These are phyloP conservation scores for Dendryphion nanum DNA, from an alignment of 2,329 filamentous ascomycete genomes.

Conservation along the genomic window DNA sequence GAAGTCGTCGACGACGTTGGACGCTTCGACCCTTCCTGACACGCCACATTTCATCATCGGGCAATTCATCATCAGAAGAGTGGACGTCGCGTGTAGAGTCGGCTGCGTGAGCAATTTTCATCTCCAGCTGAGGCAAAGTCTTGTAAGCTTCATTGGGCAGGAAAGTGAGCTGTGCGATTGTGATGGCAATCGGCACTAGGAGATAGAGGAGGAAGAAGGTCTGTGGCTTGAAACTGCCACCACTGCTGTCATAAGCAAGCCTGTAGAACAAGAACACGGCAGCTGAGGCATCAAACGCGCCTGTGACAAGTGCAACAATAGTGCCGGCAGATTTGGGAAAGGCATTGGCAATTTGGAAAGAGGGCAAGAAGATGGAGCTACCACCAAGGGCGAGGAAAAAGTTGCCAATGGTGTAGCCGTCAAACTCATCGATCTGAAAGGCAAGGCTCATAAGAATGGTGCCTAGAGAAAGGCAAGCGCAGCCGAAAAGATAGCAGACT, in stretches of 20 bases:
- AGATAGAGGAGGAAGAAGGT: slow-evolving; percentile 74
- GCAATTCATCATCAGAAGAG: slow-evolving; percentile 54
- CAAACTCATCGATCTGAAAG: slow-evolving; percentile 34
- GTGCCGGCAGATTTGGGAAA: slow-evolving; percentile 74
- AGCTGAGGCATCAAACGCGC: slow-evolving; percentile 80
- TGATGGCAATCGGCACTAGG: slow-evolving; percentile 65
- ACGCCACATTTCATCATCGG: slow-evolving; percentile 49
- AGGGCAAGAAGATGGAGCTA: slow-evolving; percentile 78
- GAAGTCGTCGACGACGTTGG: slow-evolving; percentile 57
- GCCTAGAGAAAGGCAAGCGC: slow-evolving; percentile 30
- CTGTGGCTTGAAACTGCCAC: slow-evolving; percentile 58
- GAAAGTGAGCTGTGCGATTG: slow-evolving; percentile 65
- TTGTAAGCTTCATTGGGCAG: slow-evolving; percentile 80
- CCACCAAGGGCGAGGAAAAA: slow-evolving; percentile 75
- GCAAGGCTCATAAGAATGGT: slow-evolving; percentile 39
- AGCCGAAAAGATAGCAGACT: slow-evolving; percentile 31
- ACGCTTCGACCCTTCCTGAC: slow-evolving; percentile 34
- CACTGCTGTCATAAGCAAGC: slow-evolving; percentile 62
- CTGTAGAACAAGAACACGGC: slow-evolving; percentile 75
- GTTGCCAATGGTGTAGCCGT: slow-evolving; percentile 66
- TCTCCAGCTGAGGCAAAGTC: slow-evolving; percentile 48
- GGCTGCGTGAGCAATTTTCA: slow-evolving; percentile 33
- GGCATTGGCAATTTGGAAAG: slow-evolving; percentile 81
- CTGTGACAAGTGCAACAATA: slow-evolving; percentile 77
- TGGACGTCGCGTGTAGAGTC: slow-evolving; percentile 46